These are phyloP conservation scores for Hymenoscyphus albidus DNA, from an alignment of 2,329 filamentous ascomycete species.

Conservation along the genomic window DNA sequence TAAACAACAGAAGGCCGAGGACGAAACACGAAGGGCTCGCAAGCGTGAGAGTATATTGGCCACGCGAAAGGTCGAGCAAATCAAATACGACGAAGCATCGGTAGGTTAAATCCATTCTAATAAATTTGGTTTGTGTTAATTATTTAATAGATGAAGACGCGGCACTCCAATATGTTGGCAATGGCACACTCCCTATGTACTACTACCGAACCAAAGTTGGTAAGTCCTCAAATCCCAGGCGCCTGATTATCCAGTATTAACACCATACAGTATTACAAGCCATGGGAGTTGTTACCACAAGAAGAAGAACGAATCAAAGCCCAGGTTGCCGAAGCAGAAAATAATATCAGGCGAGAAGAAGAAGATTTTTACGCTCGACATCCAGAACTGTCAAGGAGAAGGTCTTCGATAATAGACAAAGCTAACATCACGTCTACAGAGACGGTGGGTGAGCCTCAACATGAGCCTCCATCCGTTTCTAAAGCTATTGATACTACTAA, in stretches of 20 bases:
- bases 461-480: conserved; percentile 38
- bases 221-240: conserved; percentile 44
- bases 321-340: conserved; percentile 65
- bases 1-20: conserved; percentile 67
- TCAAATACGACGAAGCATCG: conserved; percentile 69
- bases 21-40: conserved; percentile 63
- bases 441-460: conserved; percentile 44
- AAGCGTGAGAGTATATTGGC: conserved; percentile 59
- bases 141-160: conserved; percentile 51
- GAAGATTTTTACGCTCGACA: conserved; percentile 55
- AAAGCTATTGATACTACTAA: conserved; percentile 39
- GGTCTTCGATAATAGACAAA: conserved; percentile 24
- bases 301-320: conserved; percentile 68
- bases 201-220: conserved; percentile 65
- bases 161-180: conserved; percentile 68
- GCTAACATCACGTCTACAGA: conserved; percentile 35
- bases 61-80: conserved; percentile 65
- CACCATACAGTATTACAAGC: conserved; percentile 69
- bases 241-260: neutral
- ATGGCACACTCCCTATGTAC: conserved; percentile 73
- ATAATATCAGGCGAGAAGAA: conserved; percentile 59
- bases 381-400: conserved; percentile 32
- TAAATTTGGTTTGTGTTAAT: conserved; percentile 8
- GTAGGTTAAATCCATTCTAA: conserved; percentile 43
- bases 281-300: conserved; percentile 67